phyloP scores from a whole-genome alignment of 2,329 filamentous ascomycete species.

The Pestalotiopsis sp. region DNA sequence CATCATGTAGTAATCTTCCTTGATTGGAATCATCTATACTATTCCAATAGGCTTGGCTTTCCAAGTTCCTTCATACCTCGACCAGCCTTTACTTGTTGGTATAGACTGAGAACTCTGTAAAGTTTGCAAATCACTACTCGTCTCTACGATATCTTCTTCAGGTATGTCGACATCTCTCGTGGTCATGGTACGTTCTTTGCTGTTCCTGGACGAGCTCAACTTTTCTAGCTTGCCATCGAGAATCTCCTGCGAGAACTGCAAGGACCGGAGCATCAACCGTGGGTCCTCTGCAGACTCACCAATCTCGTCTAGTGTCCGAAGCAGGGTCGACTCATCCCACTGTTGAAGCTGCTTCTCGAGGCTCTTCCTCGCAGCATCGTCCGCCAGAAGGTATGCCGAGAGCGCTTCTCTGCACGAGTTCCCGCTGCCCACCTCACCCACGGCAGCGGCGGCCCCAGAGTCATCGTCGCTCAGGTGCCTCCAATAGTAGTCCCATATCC shows the following conservation, averaged over 20 bases:
- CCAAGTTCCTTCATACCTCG: slow-evolving; percentile 54
- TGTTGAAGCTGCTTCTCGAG: slow-evolving; percentile 34
- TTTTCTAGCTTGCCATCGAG: slow-evolving; percentile 27
- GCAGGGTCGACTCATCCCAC: slow-evolving; percentile 39
- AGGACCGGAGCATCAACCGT: slow-evolving; percentile 43
- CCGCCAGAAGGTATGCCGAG: slow-evolving; percentile 37
- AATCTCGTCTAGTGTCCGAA: slow-evolving; percentile 42
- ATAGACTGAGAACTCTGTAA: slow-evolving; percentile 21
- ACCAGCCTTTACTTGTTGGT: slow-evolving; percentile 43
- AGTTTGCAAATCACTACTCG: slow-evolving; percentile 18
- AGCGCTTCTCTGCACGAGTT: slow-evolving; percentile 36
- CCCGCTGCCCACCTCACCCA: slow-evolving; percentile 4
- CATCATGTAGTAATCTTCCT: neutral
- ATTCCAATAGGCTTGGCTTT: slow-evolving; percentile 61
- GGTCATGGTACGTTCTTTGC: neutral
- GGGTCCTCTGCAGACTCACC: slow-evolving; percentile 44
- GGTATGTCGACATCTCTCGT: slow-evolving; percentile 23
- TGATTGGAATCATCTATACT: slow-evolving; percentile 34
- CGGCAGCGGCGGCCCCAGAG: slow-evolving; percentile 12
- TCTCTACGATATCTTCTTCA: slow-evolving; percentile 25
- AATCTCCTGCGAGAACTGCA: slow-evolving; percentile 47
- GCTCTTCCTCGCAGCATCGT: slow-evolving; percentile 18
- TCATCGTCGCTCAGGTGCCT: slow-evolving; percentile 39
- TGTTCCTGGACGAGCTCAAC: neutral
- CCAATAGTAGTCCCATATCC: slow-evolving; percentile 95